Base-by-base conservation (phyloP, 257 asterid species). In the Nicotiana tabacum region DNA sequence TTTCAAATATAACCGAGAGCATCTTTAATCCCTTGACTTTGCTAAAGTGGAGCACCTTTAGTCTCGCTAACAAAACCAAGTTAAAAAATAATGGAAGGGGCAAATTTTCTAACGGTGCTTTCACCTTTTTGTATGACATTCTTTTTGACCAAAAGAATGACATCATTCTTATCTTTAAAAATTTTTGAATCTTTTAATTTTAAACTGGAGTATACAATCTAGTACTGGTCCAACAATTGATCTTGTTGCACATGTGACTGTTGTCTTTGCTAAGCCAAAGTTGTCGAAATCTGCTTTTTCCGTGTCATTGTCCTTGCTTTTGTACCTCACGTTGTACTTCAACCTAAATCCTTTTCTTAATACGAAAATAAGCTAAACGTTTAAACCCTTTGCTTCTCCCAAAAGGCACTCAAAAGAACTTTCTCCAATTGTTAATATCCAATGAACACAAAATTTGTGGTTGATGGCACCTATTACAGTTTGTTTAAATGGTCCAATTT, bases 381-480 rank as follows among this genome's bases (percentile, higher is more conserved):
- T 30, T 74, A n/a, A 30, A n/a, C 78, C 67, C 76, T 83, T 83
- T 76, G 67, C 67, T 62, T 83, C 11, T 1, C 24, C 56, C 74
- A 72, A 18, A 82, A 76, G 82, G 72, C 77, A 83, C 72, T 35
- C 57, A 27, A 12, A 67, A 15, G 3, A 15, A 24, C 35, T 56
- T 51, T 30, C 17, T 43, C 55, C 32, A 37, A 2, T 39, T n/a
- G n/a, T 69, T n/a, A 1, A n/a, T 70, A 39, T 15, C 64, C 68
- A 43, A 46, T 24, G 21, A 46, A 43, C 48, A 24, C 35, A 43
- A 70, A 70, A 69, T 39, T 11, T 43, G 18, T 30, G 18, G 60
- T 46, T 57, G 57, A 69, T 18, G 5, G 13, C 60, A 46, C 39
- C 24, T 46, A 6, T 72, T 46, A 72, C 21, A 46, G 33, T 43